Base-by-base conservation (phyloP, 2,329 filamentous ascomycete species). In the Penicillium occitanis region DNA sequence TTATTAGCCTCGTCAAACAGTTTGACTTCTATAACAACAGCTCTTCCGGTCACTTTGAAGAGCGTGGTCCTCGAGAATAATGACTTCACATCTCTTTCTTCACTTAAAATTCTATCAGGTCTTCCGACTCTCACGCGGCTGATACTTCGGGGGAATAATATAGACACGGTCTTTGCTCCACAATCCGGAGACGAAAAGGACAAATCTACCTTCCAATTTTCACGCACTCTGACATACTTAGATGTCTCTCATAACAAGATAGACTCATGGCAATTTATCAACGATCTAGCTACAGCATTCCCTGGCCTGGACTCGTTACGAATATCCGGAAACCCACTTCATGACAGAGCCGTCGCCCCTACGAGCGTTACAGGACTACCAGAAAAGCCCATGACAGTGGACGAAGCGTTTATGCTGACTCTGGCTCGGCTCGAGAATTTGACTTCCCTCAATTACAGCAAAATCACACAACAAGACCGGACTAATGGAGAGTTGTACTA, bases 401-500 rank as follows among this genome's bases (percentile, higher is more conserved):
- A 96, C 64, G 91, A 96, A 73, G 90, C 91, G 0, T 94, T 93
- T 80, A 96, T 97, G 91, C 85, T 97, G 58, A 92, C 91, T 0
- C 82, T 96, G 30, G 91, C 90, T 33, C 90, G 93, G 2, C 82
- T 97, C 1, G 84, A 86, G 0, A 80, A 81, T 1, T 84, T 98
- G 10, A 85, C 84, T 63, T 83, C 82, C 0, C 84, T 97, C 19
- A 82, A 83, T 67, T 81, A 79, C 70, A 78, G 88, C 68, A 80
- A 82, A 17, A 88, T 98, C 70, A 88, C 88, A 0, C 71, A 82
- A 0, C 87, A 89, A 50, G 93, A 98, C 75, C 88, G 94, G 19
- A 84, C 87, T 63, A 95, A 98, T 73, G 93, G 93, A 4, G 95
- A 98, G 72, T 89, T 94, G 73, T 99, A 96, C 76, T 99, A 99